Conservation (phyloP, 2,329 filamentous ascomycete genomes). For the Exophiala calicioides region DNA sequence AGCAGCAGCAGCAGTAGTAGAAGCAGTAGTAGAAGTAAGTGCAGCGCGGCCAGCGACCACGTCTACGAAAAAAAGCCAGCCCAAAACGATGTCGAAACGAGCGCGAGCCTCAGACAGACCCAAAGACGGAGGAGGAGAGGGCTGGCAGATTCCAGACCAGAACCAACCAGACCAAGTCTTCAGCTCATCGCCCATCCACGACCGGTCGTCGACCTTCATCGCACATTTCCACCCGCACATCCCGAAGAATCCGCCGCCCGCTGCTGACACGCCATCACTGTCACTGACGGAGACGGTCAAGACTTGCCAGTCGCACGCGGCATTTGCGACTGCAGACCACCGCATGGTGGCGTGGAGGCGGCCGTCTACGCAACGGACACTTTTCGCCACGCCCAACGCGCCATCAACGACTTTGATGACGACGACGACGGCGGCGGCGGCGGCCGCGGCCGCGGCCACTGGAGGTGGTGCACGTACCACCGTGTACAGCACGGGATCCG, state of each 20-base stretch:
- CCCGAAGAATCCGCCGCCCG: neutral
- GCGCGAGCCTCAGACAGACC: too few species aligned
- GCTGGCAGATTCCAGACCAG: too few species aligned
- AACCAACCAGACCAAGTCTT: constrained; percentile 38
- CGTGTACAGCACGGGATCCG: constrained; percentile 47
- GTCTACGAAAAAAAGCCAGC: too few species aligned
- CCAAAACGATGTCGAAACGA: too few species aligned
- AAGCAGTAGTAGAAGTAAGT: too few species aligned
- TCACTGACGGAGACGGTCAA: constrained; percentile 36
- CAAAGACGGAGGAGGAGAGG: too few species aligned
- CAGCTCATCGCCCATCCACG: constrained; percentile 48
- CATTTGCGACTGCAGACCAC: constrained; percentile 51
- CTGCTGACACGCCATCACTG: neutral
- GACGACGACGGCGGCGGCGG: neutral
- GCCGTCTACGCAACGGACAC: constrained; percentile 48
- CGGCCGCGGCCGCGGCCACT: constrained; percentile 20
- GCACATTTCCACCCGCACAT: constrained; percentile 49
- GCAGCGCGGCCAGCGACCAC: too few species aligned
- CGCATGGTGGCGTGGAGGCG: constrained; percentile 55
- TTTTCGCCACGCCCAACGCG: constrained; percentile 25
- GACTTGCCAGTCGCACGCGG: constrained; percentile 46
- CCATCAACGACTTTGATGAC: neutral
- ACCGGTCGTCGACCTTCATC: constrained; percentile 55
- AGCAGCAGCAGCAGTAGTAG: too few species aligned
- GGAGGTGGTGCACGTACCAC: too few species aligned